A percentile compares a stretch with the other conserved stretches of the same genome.
These are phyloP conservation scores for Venturia pyrina DNA, from an alignment of 2,329 filamentous ascomycete species.

Conservation along the genomic window DNA sequence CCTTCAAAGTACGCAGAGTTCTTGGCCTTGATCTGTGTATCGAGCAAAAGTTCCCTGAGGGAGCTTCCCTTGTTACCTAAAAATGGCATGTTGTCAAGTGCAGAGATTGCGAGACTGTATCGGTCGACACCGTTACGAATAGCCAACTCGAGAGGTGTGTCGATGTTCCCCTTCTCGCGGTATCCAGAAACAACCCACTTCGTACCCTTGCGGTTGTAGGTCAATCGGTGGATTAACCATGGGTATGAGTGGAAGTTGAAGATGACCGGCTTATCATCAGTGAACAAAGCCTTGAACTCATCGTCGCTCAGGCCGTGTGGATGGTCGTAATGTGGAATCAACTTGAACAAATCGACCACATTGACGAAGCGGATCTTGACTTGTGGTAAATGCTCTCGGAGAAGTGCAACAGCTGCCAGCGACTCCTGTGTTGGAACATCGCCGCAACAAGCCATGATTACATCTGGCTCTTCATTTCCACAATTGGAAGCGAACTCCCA, in stretches of 20 bases:
- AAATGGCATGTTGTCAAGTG: constrained; percentile 56
- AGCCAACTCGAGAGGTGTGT: constrained; percentile 68
- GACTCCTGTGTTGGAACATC: constrained; percentile 67
- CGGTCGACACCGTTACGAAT: constrained; percentile 70
- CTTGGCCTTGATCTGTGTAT: constrained; percentile 53
- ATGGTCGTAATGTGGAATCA: constrained; percentile 60
- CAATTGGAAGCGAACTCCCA: constrained; percentile 71
- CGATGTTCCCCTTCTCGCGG: constrained; percentile 75
- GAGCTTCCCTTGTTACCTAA: constrained; percentile 54
- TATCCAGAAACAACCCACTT: constrained; percentile 65
- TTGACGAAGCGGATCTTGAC: constrained; percentile 73
- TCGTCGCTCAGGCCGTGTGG: constrained; percentile 59
- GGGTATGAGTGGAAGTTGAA: constrained; percentile 83
- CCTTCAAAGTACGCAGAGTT: constrained; percentile 58
- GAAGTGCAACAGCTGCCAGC: constrained; percentile 62
- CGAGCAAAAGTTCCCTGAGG: constrained; percentile 53
- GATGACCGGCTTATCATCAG: constrained; percentile 59
- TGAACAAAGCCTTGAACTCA: constrained; percentile 63
- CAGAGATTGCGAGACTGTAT: constrained; percentile 67
- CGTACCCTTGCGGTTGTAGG: constrained; percentile 63
- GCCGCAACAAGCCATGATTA: constrained; percentile 68
- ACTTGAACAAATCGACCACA: constrained; percentile 70
- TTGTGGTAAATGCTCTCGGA: constrained; percentile 60
- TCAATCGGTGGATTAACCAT: constrained; percentile 67
- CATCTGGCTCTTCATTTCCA: constrained; percentile 55